Percentiles rank a stretch among this genome's conserved stretches.
phyloP scores from a whole-genome alignment of 805 yeast species.

The Sugiyamaella mastotermitis region DNA sequence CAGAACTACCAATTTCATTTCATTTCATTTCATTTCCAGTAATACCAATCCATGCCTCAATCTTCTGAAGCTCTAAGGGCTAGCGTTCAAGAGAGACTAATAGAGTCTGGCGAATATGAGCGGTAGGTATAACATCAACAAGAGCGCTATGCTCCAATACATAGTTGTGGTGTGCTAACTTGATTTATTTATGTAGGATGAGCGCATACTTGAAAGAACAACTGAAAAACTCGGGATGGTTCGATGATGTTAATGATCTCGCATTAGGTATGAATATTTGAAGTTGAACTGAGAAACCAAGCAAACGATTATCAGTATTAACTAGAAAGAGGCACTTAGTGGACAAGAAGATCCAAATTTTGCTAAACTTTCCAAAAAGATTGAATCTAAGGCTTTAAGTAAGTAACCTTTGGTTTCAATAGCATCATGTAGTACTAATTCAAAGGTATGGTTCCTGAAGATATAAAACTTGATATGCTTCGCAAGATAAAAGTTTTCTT shows the following conservation, averaged over 20 bases:
- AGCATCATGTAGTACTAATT: neutral
- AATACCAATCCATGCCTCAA: constrained; percentile 2
- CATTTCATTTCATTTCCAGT: neutral
- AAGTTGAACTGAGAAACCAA: neutral
- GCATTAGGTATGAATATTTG: constrained; percentile 41
- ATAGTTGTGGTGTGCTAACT: neutral
- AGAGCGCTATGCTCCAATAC: neutral
- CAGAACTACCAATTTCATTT: no score
- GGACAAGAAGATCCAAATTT: constrained; percentile 44
- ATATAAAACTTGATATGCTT: constrained; percentile 55
- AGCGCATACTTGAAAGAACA: constrained; percentile 43
- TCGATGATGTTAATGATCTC: constrained; percentile 58
- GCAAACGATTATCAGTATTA: neutral
- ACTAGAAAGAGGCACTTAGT: constrained; percentile 32
- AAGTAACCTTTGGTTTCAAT: constrained; percentile 24
- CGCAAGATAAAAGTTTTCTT: constrained; percentile 37
- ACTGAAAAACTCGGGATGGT: constrained; percentile 80
- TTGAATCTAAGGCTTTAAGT: constrained; percentile 64
- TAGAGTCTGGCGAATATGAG: constrained; percentile 77
- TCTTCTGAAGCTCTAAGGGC: constrained; percentile 25
- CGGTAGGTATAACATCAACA: constrained; percentile 31
- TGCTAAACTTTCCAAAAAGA: constrained; percentile 41
- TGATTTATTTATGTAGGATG: constrained; percentile 9
- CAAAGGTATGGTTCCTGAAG: constrained; percentile 54
- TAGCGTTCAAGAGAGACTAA: constrained; percentile 63